Evolutionary conservation across 768 basidiomycete genomes (phyloP).

Genomic region (Lactarius tabidus): DNA sequence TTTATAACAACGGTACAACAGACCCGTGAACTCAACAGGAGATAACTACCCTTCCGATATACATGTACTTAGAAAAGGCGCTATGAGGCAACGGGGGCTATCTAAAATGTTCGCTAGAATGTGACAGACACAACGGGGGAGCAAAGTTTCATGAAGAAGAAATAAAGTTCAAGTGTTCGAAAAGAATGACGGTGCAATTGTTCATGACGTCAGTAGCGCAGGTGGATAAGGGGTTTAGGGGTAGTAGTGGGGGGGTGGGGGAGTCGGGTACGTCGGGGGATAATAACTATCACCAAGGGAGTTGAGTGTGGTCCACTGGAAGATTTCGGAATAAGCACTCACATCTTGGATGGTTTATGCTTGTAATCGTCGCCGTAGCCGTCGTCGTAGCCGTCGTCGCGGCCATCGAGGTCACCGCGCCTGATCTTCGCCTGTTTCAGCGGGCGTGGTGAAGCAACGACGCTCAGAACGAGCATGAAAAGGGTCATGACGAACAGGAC

Average conservation of each 20-base stretch:
- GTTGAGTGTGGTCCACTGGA: background rate
- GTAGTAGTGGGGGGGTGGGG: background rate
- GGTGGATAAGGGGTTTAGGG: background rate
- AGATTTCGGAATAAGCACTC: background rate
- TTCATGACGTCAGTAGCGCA: background rate
- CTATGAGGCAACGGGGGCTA: background rate
- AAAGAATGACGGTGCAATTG: background rate
- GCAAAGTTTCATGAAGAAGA: background rate
- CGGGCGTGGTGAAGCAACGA: slow-evolving; percentile 16
- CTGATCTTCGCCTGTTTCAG: slow-evolving; percentile 32
- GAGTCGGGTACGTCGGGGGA: background rate
- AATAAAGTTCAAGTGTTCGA: background rate
- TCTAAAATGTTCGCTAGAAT: background rate
- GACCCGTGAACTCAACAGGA: background rate
- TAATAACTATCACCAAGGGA: background rate
- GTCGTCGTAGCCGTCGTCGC: background rate
- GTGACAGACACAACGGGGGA: background rate
- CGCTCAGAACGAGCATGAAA: slow-evolving; percentile 12
- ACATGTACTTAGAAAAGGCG: background rate
- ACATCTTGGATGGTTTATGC: background rate
- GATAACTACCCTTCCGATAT: background rate
- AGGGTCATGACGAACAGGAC: slow-evolving; percentile 6
- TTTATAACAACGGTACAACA: background rate
- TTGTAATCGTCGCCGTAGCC: background rate
- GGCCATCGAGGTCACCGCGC: slow-evolving; percentile 25